Evolutionary conservation across 352 stramenopile genomes (phyloP), one percentile per base, ranked within the genome.

Genomic region (Phytophthora tentaculata): DNA sequence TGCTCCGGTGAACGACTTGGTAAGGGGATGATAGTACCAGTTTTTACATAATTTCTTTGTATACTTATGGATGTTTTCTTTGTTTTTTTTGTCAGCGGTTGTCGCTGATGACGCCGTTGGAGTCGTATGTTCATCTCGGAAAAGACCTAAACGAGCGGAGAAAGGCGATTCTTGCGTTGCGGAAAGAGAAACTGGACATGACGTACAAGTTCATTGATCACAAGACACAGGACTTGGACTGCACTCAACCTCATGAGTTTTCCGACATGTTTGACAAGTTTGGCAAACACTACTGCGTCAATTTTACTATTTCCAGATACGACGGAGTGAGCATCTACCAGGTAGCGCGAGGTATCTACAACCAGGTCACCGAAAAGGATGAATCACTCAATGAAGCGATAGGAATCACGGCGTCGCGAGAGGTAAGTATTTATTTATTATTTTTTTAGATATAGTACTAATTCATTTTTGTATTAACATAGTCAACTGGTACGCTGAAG

Each of bases 221-320:
- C 17, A 89, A 92, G 51, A 61, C 80, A 1, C 70, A 72, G 14
- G 78, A 74, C 2, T 76, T 92, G 50, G 71, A 88, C 55, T 43
- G 73, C 28, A 57, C 76, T 14, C 56, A 86, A 49, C 81, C 77
- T 24, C 87, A 89, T 65, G 74, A 82, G 52, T 88, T 83, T 57
- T 86, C 79, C 51, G 83, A 92, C 61, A 83, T 83, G 73, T 89
- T 92, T 64, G 81, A 92, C 69, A 83, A 81, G 47, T 92, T 92
- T 60, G 81, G 83, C 56, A 92, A 90, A 59, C 83, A 84, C 57
- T 92, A 92, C 64, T 89, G 69, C 51, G 76, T 90, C 20, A 79
- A 90, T 54, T 90, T 92, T 51, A 76, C 78, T 23, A 83, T 92
- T 57, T 86, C 81, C 51, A 88, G 84, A 71, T 88, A 87, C 67